Evolutionary conservation across 257 asterid species (phyloP), one percentile per base, ranked within the genome.

Genomic region (Nyctanthes arbortristis): DNA sequence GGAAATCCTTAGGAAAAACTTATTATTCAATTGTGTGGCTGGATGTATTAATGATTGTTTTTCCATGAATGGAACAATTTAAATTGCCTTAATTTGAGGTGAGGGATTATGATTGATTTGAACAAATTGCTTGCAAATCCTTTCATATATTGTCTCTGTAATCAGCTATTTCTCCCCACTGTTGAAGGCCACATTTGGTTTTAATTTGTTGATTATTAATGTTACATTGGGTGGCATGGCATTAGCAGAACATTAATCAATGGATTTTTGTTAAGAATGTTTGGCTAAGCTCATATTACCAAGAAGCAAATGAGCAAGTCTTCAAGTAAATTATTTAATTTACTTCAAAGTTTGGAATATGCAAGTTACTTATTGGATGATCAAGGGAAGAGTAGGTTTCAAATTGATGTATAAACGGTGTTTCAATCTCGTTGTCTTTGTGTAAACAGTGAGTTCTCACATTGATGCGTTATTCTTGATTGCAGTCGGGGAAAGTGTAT

Each of bases 401-500:
- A 14, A 14, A 14, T 49, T 4, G 7, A 9, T 52, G 31, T 22
- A 52, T 24, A 39, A n/a, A n/a, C n/a, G n/a, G n/a, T n/a, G n/a
- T n/a, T n/a, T n/a, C n/a, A n/a, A n/a, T n/a, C n/a, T n/a, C n/a
- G 59, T 31, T 8, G n/a, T 22, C 2, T 22, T 49, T 49, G 1
- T 49, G 13, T 49, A 49, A 22, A 9, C 5, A 18, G 3, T 0
- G 24, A 52, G 31, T 24, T 52, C n/a, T 22, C 59, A 24, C 59
- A 52, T 10, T 52, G n/a, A n/a, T n/a, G n/a, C n/a, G 31, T 24
- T 52, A 9, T 52, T 52, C 59, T 52, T 52, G 31, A 60, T 68
- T 77, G 70, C 96, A 92, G 97, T 87, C 96, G 0, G 96, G 97
- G 5, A 86, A 87, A 77, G 96, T 89, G 16, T 92, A 81, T 65